A percentile compares a stretch with the other conserved stretches of the same genome.
These are phyloP conservation scores for Mycena alexandri DNA, from an alignment of 768 basidiomycete species.

Conservation along the genomic window DNA sequence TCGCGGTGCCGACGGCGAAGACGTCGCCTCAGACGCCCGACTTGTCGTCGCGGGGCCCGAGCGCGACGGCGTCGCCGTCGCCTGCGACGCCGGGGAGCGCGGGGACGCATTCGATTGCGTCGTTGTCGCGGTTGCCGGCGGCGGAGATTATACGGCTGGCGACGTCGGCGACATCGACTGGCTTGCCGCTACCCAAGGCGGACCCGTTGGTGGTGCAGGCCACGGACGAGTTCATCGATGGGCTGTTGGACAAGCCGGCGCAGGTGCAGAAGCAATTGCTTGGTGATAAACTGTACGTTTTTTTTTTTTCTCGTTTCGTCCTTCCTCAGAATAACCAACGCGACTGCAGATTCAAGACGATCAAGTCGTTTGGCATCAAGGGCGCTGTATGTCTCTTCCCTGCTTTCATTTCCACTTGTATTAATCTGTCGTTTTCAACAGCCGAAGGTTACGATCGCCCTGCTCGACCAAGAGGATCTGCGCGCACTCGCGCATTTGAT, in stretches of 20 bases:
- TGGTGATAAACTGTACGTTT: slow-evolving; percentile 79
- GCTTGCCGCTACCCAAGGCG: slow-evolving; percentile 74
- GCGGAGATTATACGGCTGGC: slow-evolving; percentile 80
- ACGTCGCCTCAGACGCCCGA: slow-evolving; percentile 82
- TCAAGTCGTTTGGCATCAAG: slow-evolving; percentile 89
- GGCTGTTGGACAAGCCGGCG: slow-evolving; percentile 65
- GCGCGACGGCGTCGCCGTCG: slow-evolving; percentile 77
- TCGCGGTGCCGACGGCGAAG: slow-evolving; percentile 48
- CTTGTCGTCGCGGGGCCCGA: slow-evolving; percentile 79
- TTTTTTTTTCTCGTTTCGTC: slow-evolving; percentile 11
- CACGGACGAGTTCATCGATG: slow-evolving; percentile 81
- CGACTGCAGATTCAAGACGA: slow-evolving; percentile 58
- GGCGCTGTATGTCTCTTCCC: slow-evolving; percentile 67
- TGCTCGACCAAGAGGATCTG: slow-evolving; percentile 89
- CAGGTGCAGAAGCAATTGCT: slow-evolving; percentile 82
- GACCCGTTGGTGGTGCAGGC: slow-evolving; percentile 77
- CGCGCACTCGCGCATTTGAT: slow-evolving; percentile 86
- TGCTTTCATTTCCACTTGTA: background rate
- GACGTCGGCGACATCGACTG: slow-evolving; percentile 59
- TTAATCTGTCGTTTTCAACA: slow-evolving; percentile 42
- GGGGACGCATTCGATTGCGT: slow-evolving; percentile 71
- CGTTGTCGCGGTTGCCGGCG: slow-evolving; percentile 81
- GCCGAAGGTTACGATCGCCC: slow-evolving; percentile 87
- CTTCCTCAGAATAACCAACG: background rate
- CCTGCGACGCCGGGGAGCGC: slow-evolving; percentile 69